Evolutionary conservation across 2,329 filamentous ascomycete genomes (phyloP).

Genomic region (Basipetospora sp.): DNA sequence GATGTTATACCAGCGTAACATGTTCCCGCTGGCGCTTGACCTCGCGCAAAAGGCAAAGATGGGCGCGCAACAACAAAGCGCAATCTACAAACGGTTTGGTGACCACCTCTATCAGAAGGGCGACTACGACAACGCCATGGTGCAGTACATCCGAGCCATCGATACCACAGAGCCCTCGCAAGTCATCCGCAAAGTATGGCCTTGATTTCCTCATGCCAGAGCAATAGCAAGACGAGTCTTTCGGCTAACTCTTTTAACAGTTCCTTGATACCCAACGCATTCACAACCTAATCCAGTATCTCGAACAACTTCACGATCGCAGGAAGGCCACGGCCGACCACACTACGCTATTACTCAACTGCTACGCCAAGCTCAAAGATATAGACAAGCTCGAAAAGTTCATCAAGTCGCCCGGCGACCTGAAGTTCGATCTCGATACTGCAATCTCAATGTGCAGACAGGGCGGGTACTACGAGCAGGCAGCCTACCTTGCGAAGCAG

Average conservation of each 20-base stretch:
- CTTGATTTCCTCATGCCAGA: neutral
- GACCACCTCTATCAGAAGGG: constrained; percentile 90
- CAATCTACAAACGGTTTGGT: constrained; percentile 85
- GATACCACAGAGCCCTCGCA: constrained; percentile 93
- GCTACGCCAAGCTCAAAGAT: constrained; percentile 95
- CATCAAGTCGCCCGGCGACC: constrained; percentile 84
- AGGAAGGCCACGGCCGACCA: constrained; percentile 88
- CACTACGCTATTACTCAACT: constrained; percentile 86
- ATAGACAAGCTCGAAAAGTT: constrained; percentile 92
- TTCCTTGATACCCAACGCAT: constrained; percentile 95
- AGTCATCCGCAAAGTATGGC: constrained; percentile 69
- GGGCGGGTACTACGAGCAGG: constrained; percentile 92
- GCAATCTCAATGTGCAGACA: constrained; percentile 96
- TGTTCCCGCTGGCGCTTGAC: constrained; percentile 83
- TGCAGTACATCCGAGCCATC: constrained; percentile 90
- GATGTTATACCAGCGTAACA: constrained; percentile 82
- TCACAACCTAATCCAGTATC: constrained; percentile 90
- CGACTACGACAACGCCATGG: constrained; percentile 97
- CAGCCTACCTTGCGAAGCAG: constrained; percentile 85
- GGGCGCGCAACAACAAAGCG: constrained; percentile 66
- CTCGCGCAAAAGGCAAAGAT: constrained; percentile 80
- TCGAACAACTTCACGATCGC: constrained; percentile 91
- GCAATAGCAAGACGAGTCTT: too few relatives aligned
- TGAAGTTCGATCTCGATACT: constrained; percentile 93
- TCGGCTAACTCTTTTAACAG: constrained; percentile 22